phyloP scores from a whole-genome alignment of 2,329 filamentous ascomycete genomes.

The Trichocomaceae sp. region DNA sequence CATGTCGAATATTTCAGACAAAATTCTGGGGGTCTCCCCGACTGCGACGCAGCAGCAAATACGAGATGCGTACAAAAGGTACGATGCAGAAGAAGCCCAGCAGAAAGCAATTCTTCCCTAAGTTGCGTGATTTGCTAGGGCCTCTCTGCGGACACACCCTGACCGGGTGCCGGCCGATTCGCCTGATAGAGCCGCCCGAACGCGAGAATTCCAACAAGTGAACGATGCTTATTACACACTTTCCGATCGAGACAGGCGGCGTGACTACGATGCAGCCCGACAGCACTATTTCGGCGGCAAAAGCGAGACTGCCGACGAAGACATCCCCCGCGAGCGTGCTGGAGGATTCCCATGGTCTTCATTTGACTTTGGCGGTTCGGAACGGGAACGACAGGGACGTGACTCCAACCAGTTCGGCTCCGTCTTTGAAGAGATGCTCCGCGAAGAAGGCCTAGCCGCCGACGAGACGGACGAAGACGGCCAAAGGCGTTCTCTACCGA shows the following conservation, averaged over 20 bases:
- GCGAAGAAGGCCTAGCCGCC: slow-evolving; percentile 69
- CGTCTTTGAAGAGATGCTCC: slow-evolving; percentile 83
- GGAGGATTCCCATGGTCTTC: slow-evolving; percentile 70
- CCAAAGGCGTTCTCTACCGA: slow-evolving; percentile 40
- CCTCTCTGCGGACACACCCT: slow-evolving; percentile 85
- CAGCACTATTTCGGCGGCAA: slow-evolving; percentile 47
- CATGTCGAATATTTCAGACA: slow-evolving; percentile 47
- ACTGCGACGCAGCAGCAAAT: slow-evolving; percentile 76
- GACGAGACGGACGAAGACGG: slow-evolving; percentile 56
- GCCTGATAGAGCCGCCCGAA: slow-evolving; percentile 73
- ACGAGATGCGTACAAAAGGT: slow-evolving; percentile 92
- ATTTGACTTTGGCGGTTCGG: slow-evolving; percentile 52
- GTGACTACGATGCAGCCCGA: slow-evolving; percentile 76
- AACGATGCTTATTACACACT: slow-evolving; percentile 93
- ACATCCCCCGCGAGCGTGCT: slow-evolving; percentile 38
- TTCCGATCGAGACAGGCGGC: slow-evolving; percentile 67
- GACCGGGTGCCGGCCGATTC: slow-evolving; percentile 81
- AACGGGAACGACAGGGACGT: slow-evolving; percentile 27
- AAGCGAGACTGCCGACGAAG: slow-evolving; percentile 44
- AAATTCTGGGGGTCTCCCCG: slow-evolving; percentile 64
- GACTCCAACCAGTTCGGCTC: slow-evolving; percentile 76
- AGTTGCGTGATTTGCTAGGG: slow-evolving; percentile 43
- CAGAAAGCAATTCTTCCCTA: slow-evolving; percentile 11
- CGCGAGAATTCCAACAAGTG: slow-evolving; percentile 81
- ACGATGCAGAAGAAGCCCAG: slow-evolving; percentile 2